Conservation (phyloP, 805 yeast genomes). For the Nakazawaea populi region DNA sequence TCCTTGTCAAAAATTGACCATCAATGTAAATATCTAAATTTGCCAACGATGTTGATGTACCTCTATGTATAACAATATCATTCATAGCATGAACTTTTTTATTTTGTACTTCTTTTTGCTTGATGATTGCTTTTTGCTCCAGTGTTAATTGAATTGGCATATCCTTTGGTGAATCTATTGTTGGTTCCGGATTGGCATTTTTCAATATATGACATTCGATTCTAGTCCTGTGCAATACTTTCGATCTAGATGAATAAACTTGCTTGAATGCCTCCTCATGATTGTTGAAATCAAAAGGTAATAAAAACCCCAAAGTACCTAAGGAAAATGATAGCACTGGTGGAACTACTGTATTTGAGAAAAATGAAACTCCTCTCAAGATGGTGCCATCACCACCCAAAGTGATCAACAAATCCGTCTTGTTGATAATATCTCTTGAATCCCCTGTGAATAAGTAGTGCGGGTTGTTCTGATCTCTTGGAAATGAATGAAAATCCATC, state of each 20-base stretch:
- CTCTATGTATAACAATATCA: constrained; percentile 84
- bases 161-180: constrained; percentile 3
- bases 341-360: constrained; percentile 69
- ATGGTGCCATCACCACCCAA: constrained; percentile 98
- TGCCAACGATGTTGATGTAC: constrained; percentile 80
- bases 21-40: constrained; percentile 81
- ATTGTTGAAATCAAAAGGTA: constrained; percentile 77
- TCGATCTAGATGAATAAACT: constrained; percentile 64
- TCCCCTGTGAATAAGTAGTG: constrained; percentile 54
- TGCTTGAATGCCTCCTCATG: constrained; percentile 53
- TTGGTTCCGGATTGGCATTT: constrained; percentile 14
- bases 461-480: constrained; percentile 17
- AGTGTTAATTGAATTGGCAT: constrained; percentile 7
- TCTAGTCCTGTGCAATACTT: constrained; percentile 71
- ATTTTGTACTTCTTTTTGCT: constrained; percentile 5
- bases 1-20: constrained; percentile 77
- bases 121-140: constrained; percentile 7
- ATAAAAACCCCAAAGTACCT: constrained; percentile 85
- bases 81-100: constrained; percentile 77
- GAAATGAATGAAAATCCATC: constrained; percentile 17
- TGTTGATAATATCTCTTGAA: constrained; percentile 47
- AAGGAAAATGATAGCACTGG: constrained; percentile 85
- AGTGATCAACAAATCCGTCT: constrained; percentile 77
- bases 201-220: constrained; percentile 67
- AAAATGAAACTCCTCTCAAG: constrained; percentile 73